phyloP scores from a whole-genome alignment of 2,329 filamentous ascomycete genomes.

The Aspergillus viridinutans region DNA sequence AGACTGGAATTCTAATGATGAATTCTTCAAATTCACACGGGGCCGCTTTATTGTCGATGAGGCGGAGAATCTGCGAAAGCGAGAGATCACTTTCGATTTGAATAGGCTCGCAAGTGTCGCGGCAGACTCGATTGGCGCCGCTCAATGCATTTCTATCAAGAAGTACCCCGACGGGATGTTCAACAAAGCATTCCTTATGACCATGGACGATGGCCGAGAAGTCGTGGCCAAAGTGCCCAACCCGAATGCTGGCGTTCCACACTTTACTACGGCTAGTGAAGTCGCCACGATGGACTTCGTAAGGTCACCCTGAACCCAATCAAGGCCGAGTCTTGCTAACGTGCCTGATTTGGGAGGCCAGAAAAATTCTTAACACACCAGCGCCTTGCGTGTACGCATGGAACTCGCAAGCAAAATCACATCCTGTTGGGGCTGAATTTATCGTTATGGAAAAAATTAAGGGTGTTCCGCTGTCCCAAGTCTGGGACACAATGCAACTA shows the following conservation, averaged over 20 bases:
- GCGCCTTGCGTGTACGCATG: conserved; percentile 18
- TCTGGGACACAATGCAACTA: conserved; percentile 21
- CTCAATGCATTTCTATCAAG: too few species aligned
- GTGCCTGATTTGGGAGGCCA: conserved; percentile 14
- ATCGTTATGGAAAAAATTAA: conserved; percentile 22
- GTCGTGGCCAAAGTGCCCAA: too few species aligned
- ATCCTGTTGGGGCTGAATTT: conserved; percentile 19
- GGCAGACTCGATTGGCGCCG: too few species aligned
- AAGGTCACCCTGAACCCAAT: conserved; percentile 2
- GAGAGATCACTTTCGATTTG: too few species aligned
- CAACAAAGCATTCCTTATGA: too few species aligned
- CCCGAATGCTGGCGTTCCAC: conserved; percentile 22
- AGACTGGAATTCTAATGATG: conserved; percentile 26
- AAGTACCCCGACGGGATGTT: too few species aligned
- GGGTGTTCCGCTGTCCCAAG: conserved; percentile 21
- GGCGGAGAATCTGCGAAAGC: too few species aligned
- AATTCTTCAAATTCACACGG: neutral
- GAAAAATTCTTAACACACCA: conserved; percentile 19
- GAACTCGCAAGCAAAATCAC: conserved; percentile 17
- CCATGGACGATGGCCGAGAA: too few species aligned
- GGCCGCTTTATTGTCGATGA: too few species aligned
- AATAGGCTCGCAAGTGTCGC: too few species aligned
- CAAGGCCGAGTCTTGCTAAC: conserved; percentile 9
- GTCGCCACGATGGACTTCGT: conserved; percentile 31
- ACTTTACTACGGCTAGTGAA: conserved; percentile 33